These are phyloP conservation scores for Bombardia bombarda DNA, from an alignment of 495 filamentous ascomycete genomes.

Conservation along the genomic window DNA sequence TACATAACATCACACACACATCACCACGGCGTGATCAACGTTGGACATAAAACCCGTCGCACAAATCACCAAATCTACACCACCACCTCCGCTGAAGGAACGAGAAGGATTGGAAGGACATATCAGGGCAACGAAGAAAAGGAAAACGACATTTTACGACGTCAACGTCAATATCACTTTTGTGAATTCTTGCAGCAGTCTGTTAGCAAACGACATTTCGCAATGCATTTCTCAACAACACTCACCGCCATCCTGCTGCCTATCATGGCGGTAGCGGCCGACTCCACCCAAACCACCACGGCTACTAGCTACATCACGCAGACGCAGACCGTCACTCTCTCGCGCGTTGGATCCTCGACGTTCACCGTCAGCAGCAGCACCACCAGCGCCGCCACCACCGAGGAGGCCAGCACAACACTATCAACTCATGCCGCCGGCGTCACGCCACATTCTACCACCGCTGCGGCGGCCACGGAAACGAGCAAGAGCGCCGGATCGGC, in stretches of 20 bases:
- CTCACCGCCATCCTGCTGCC: constrained; percentile 36
- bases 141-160: not conserved
- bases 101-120: not conserved
- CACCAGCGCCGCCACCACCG: constrained; percentile 14
- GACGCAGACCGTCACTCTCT: constrained; percentile 45
- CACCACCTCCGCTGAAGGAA: not conserved
- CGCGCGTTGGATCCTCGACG: constrained; percentile 19
- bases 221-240: constrained; percentile 24
- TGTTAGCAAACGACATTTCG: no score
- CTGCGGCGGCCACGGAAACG: constrained; percentile 12
- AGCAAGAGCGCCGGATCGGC: constrained; percentile 25
- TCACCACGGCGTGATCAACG: no score
- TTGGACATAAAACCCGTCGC: no score
- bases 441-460: constrained; percentile 11
- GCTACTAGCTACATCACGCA: constrained; percentile 42
- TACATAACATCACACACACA: not conserved
- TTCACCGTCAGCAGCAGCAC: constrained; percentile 19
- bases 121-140: not conserved
- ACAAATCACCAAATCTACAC: not conserved
- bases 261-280: constrained; percentile 29
- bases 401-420: not conserved
- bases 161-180: not conserved
- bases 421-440: not conserved
- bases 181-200: no score
- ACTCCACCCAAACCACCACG: constrained; percentile 24